A percentile compares a stretch with the other conserved stretches of the same genome.
These are phyloP conservation scores for Hanseniaspora uvarum DNA, from an alignment of 1,139 yeast species.

Conservation along the genomic window DNA sequence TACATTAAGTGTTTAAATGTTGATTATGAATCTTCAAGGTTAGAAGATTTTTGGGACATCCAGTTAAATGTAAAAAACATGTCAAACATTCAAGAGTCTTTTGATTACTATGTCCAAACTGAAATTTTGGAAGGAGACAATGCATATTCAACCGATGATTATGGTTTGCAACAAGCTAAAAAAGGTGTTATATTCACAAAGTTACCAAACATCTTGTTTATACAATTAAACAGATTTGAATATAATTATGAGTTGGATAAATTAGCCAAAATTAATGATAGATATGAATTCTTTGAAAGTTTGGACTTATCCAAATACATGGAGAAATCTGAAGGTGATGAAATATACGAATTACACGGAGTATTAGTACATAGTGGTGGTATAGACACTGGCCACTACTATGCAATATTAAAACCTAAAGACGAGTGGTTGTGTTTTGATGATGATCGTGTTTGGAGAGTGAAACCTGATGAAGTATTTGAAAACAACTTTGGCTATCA, in stretches of 20 bases:
- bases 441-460: conserved; percentile 88
- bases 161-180: conserved; percentile 89
- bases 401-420: conserved; percentile 81
- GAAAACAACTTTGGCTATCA: conserved; percentile 89
- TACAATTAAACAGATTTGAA: conserved; percentile 88
- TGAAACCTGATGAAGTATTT: conserved; percentile 71
- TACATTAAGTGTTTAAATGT: conserved; percentile 87
- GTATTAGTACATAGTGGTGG: conserved; percentile 95
- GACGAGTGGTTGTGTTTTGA: conserved; percentile 85
- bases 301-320: conserved; percentile 71
- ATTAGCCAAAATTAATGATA: conserved; percentile 83
- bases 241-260: conserved; percentile 86
- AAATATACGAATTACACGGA: conserved; percentile 78
- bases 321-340: conserved; percentile 44
- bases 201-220: conserved; percentile 85
- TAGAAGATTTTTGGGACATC: conserved; percentile 96
- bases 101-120: conserved; percentile 74
- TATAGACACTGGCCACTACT: conserved; percentile 90
- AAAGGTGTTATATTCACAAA: conserved; percentile 88
- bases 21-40: conserved; percentile 85
- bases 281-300: conserved; percentile 77
- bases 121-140: conserved; percentile 91
- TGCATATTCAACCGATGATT: conserved; percentile 86
- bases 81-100: conserved; percentile 60
- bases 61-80: conserved; percentile 87